phyloP scores from a whole-genome alignment of 2,329 filamentous ascomycete species.

The Golovinomyces cichoracearum region DNA sequence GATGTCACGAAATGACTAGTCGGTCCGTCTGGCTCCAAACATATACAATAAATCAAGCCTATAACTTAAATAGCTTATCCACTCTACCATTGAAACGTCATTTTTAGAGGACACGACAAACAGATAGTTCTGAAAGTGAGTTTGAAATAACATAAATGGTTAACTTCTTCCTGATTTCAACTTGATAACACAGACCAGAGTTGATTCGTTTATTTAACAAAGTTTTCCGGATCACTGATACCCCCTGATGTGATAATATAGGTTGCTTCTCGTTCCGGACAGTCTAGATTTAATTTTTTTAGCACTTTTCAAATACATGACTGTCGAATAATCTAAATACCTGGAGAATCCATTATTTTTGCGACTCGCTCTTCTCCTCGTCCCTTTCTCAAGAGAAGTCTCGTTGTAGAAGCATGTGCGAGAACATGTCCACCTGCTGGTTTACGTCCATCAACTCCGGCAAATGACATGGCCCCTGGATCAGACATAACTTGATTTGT shows the following conservation, averaged over 20 bases:
- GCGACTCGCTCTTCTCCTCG: conserved; percentile 44
- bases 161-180: no score
- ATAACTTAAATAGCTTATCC: no score
- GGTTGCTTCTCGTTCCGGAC: conserved; percentile 40
- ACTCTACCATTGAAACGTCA: no score
- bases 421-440: conserved; percentile 42
- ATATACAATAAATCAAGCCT: no score
- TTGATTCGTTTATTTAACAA: not conserved
- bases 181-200: no score
- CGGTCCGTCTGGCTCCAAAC: no score
- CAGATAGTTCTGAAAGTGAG: no score
- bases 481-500: conserved; percentile 50
- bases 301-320: not conserved
- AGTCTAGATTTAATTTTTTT: conserved; percentile 23
- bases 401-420: conserved; percentile 40
- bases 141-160: no score
- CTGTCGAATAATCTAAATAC: conserved; percentile 16
- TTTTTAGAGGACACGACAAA: no score
- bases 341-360: conserved; percentile 41
- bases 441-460: conserved; percentile 40
- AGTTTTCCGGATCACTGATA: conserved; percentile 39
- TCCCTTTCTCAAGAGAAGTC: conserved; percentile 39
- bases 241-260: conserved; percentile 46
- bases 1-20: no score
- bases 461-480: conserved; percentile 41